Evolutionary conservation across 1,284 basidiomycete species (phyloP), one percentile per base, ranked within the genome.

Genomic region (Fomitopsis palustris): DNA sequence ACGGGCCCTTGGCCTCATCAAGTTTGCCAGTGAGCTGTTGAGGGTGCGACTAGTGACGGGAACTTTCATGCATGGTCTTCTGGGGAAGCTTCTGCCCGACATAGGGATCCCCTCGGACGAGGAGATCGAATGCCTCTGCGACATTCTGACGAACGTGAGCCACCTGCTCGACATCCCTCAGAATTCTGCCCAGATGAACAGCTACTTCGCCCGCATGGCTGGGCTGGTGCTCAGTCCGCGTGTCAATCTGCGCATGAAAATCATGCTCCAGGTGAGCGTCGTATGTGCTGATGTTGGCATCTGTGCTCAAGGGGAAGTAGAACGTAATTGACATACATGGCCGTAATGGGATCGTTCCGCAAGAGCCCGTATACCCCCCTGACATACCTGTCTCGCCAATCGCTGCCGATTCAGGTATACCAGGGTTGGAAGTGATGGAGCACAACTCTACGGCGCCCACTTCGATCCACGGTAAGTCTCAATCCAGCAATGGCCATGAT

Each of bases 21-120:
- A 93, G 74, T 97, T 99, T 78, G 97, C 98, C 65, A 96, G 96
- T 69, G 96, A 98, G 78, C 81, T 98, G 60, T 98, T 95, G 88
- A 98, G 98, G 80, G 81, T 98, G 43, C 89, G 90, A 75, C 96
- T 70, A 65, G 55, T 70, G 23, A 70, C 69, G 59, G 69, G 69
- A 60, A 68, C 67, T 39, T 67, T 70, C 76, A 98, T 99, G 90
- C 91, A 95, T 76, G 88, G 93, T 71, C 98, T 95, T 79, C 88
- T 98, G 72, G 93, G 95, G 83, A 94, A 95, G 76, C 83, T 98
- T 9, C 81, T 98, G 31, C 85, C 88, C 62, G 97, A 98, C 71
- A 90, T 96, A 58, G 88, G 93, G 61, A 92, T 93, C 69, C 95
- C 96, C 0, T 94, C 98, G 71, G 96, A 98, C 77, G 96, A 98